Evolutionary conservation across 2,329 filamentous ascomycete genomes (phyloP), one percentile per base, ranked within the genome.

Genomic region (Xylaria sp.): DNA sequence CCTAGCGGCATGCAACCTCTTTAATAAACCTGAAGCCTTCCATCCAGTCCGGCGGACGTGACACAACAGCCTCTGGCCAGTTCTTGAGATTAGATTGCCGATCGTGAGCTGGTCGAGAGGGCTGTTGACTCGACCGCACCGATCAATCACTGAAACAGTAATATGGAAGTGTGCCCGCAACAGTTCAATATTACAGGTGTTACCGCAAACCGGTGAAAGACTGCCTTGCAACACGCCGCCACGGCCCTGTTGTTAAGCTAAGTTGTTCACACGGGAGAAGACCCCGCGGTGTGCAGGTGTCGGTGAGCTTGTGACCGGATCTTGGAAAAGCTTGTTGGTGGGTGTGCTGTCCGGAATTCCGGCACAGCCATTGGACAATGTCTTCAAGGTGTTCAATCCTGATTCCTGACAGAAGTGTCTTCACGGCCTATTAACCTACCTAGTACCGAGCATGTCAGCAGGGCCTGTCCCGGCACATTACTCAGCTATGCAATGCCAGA

Each of bases 291-390:
- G 41, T 21, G 20, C 21, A 18, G 9, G 34, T 17, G 53, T 51
- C 52, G 56, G 50, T 50, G 41, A 40, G 54, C 56, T 52, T 48
- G 58, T 61, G 50, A 61, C 52, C 58, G 50, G 55, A 52, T 44
- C 18, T 54, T 13, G 38, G 45, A 9, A n/a, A 39, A 48, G 29
- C 47, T 54, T 49, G 39, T 5, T 16, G 13, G 24, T 43, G 39
- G 29, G 29, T 34, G 29, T 34, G 29, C 29, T 34, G 29, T 34
- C 16, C 29, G 29, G 29, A 34, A 3, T 34, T 34, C 29, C 29
- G 29, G 29, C 29, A 7, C 29, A 13, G 16, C 16, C 9, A 34
- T 34, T 34, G 29, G 29, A 13, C 29, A 34, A 34, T 34, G 8
- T 7, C 9, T 13, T 34, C 9, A 13, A 7, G 6, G 29, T 13